Evolutionary conservation across 1,139 yeast genomes (phyloP), one percentile per base, ranked within the genome.

Genomic region (Candida neerlandica): DNA sequence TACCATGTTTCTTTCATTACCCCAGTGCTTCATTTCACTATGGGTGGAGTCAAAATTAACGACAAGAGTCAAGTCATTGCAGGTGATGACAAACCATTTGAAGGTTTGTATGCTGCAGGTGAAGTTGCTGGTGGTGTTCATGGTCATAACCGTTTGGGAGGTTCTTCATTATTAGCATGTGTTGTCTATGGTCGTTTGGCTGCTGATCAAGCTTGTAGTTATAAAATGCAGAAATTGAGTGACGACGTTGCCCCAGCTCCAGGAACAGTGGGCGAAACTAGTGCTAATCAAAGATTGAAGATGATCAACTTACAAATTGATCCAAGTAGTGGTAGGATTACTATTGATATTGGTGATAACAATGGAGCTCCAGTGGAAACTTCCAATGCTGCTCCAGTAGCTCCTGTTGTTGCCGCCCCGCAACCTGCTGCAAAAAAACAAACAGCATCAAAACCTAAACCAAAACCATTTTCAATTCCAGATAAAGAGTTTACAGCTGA

Each of bases 51-150:
- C 32, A 81, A 81, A 62, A 85, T 86, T 60, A 81, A 86, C 60
- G 78, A 75, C 42, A 67, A 75, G 44, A 71, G 86, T 0, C 79
- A 84, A 58, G 89, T 86, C 1, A 55, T 85, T 45, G 69, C 73
- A 47, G 70, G 71, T n/a, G 51, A 51, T 16, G 60, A 59, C 6
- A 59, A 61, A 4, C 75, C 82, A 2, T 80, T 85, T 55, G 70
- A 68, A 34, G 92, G 90, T 1, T 67, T 86, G 32, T 87, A 75
- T 62, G 94, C 94, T 2, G 87, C 88, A 23, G 96, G 95, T 29
- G 95, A 88, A 64, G 80, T 86, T 15, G 87, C 90, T 14, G 95
- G 95, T 23, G 95, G 94, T 45, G 85, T 88, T 15, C 95, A 88
- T 62, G 95, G 95, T 11, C 83, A 81, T 44, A 85, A 86, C 62